These are phyloP conservation scores for Penicillium desertorum DNA, from an alignment of 495 filamentous ascomycete genomes.

Conservation along the genomic window DNA sequence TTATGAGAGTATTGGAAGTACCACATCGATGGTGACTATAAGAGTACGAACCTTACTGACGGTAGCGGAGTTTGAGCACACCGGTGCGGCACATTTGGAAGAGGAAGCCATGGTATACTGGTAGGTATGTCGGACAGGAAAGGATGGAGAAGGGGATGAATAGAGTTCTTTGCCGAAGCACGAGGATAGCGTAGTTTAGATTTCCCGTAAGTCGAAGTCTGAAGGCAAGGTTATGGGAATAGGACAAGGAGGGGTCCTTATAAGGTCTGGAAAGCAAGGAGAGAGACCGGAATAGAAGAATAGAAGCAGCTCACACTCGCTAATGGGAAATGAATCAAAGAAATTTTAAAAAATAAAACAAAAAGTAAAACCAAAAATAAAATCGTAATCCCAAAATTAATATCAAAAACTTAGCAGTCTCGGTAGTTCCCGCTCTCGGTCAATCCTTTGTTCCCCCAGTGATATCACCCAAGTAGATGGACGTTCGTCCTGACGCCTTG, in stretches of 20 bases:
- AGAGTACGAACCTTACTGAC: constrained; percentile 25
- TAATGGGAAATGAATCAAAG: constrained; percentile 1
- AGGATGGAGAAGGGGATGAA: not conserved
- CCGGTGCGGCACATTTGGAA: constrained; percentile 8
- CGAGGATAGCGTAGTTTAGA: not conserved
- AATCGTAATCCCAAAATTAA: not conserved
- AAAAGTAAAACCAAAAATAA: not conserved
- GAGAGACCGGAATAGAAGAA: constrained; percentile 7
- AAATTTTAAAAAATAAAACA: not conserved
- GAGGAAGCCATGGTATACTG: constrained; percentile 15
- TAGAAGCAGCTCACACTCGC: constrained; percentile 5
- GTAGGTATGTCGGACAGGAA: not conserved
- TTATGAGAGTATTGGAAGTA: constrained; percentile 2
- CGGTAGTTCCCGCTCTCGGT: not conserved
- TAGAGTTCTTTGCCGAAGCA: not conserved
- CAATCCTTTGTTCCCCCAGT: not conserved
- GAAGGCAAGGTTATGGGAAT: not conserved
- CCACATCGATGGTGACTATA: not conserved
- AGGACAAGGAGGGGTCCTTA: constrained; percentile 6
- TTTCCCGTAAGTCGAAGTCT: not conserved
- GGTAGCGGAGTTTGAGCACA: constrained; percentile 19
- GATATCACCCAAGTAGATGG: not conserved
- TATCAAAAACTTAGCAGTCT: not conserved
- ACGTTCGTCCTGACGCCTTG: constrained; percentile 6
- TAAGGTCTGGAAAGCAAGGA: constrained; percentile 11